Evolutionary conservation across 1,284 basidiomycete genomes (phyloP), one percentile per base, ranked within the genome.

Genomic region (Apiotrichum veenhuisii): DNA sequence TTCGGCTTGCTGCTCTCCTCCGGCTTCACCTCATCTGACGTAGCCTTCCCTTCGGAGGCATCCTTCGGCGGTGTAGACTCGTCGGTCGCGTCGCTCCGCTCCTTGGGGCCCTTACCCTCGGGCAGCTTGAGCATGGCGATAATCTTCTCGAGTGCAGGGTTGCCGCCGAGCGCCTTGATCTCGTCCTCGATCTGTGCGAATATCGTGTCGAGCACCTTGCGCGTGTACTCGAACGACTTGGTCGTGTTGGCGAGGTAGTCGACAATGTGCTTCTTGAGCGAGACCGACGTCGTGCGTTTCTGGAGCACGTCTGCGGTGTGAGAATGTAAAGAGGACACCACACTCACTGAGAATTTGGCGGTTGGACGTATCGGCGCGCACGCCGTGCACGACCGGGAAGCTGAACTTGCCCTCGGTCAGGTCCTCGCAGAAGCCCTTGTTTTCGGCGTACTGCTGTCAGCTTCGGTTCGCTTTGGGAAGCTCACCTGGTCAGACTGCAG

Each of bases 401-500:
- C 89, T 91, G 76, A 98, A 97, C 74, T 98, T 97, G 2, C 94
- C 94, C 76, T 98, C 94, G 0, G 91, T 90, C 10, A 98, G 80
- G 69, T 97, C 94, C 77, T 98, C 94, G 8, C 89, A 89, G 70
- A 90, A 97, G 7, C 93, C 93, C 77, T 98, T 98, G 78, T 95
- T 93, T 36, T 84, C 81, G 2, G 87, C 82, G 69, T 98, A 97
- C 87, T 94, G 55, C 5, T n/a, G 45, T 54, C 30, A 54, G 52
- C n/a, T 47, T 5, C 1, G 4, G 7, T 7, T 8, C 22, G 5
- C 3, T 1, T 5, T 4, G 26, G 12, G n/a, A 18, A 42, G 61
- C 74, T 38, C 64, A 90, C 91, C 79, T 91, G 84, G 25, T 83
- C 83, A 47, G 88, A 91, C 68, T 94, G 87, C 34, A 98, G 79